These are phyloP conservation scores for Botrytis sinoallii DNA, from an alignment of 2,329 filamentous ascomycete species.

Conservation along the genomic window DNA sequence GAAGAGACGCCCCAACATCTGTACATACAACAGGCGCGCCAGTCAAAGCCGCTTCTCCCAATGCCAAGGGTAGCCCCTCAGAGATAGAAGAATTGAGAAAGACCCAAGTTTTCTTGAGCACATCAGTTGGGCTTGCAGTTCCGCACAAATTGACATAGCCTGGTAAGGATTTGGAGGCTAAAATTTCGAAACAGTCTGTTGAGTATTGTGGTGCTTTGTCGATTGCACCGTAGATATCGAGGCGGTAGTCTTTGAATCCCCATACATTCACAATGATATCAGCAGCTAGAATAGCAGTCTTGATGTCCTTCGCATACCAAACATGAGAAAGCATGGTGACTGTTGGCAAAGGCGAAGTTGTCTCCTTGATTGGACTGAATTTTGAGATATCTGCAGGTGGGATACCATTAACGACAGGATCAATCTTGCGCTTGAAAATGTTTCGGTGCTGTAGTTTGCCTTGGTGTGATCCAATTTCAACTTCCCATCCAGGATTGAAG, in stretches of 20 bases:
- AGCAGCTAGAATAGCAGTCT: slow-evolving; percentile 60
- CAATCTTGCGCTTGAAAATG: slow-evolving; percentile 56
- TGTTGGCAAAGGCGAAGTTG: slow-evolving; percentile 56
- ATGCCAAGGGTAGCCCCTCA: slow-evolving; percentile 53
- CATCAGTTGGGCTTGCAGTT: slow-evolving; percentile 43
- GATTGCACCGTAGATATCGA: slow-evolving; percentile 61
- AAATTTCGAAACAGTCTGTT: slow-evolving; percentile 51
- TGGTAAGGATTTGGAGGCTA: slow-evolving; percentile 35
- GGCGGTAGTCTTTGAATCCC: slow-evolving; percentile 62
- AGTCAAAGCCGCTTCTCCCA: slow-evolving; percentile 56
- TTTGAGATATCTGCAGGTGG: slow-evolving; percentile 50
- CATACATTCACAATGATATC: slow-evolving; percentile 64
- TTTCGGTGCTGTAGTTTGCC: slow-evolving; percentile 55
- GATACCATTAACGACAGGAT: slow-evolving; percentile 64
- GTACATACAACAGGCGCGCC: slow-evolving; percentile 56
- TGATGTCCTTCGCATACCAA: slow-evolving; percentile 57
- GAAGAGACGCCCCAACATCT: slow-evolving; percentile 53
- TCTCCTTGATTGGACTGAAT: slow-evolving; percentile 57
- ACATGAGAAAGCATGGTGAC: slow-evolving; percentile 65
- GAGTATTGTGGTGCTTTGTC: slow-evolving; percentile 61
- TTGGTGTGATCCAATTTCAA: slow-evolving; percentile 57
- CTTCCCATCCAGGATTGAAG: slow-evolving; percentile 63
- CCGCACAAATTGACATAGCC: slow-evolving; percentile 38
- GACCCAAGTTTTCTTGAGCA: slow-evolving; percentile 46
- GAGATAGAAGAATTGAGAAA: slow-evolving; percentile 57